Base-by-base conservation (phyloP, 371 early-diverging fungal species). In the Mucor mucedo region DNA sequence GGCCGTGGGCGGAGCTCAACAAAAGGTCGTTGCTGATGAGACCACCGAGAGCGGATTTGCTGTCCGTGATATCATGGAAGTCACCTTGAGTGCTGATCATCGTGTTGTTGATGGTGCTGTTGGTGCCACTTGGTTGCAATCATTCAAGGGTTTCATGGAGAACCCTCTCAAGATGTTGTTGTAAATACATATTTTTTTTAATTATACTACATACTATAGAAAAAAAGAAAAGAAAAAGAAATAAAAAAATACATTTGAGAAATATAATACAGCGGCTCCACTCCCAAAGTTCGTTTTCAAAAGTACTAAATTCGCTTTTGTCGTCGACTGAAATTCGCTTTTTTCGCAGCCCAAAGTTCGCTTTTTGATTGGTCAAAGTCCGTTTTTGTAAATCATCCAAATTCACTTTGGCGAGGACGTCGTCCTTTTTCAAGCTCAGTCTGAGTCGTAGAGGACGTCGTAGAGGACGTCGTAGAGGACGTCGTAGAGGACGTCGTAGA, bases 61-160 rank as follows among this genome's bases (percentile, higher is more conserved):
- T 63, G 86, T 82, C 8, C 82, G 83, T 28, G 85, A 88, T 64
- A 80, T 88, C 58, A 90, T 97, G 91, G 88, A 89, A 40, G 95
- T 95, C 60, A 96, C 97, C 57, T 78, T 97, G 65, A 93, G 93
- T 82, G 89, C 88, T 66, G 99, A 98, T 70, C 98, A 98, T 82
- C 92, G 99, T 63, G 95, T 95, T 66, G 96, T 98, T 39, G 99
- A 98, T 75, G 99, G 98, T 55, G 98, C 99, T 60, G 89, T 94
- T 52, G 94, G 94, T 58, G 96, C 98, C 58, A 86, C 89, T 79
- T 98, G 94, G 93, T 84, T 98, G 70, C 87, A 92, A 75, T 84
- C 85, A 33, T 95, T 96, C 86, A 96, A 91, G 87, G 84, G 84
- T 16, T 94, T 92, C 84, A 82, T 98, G 71, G 99, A 98, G 83